Evolutionary conservation across 2,329 filamentous ascomycete species (phyloP).

Genomic region (Dactylonectria estremocensis): DNA sequence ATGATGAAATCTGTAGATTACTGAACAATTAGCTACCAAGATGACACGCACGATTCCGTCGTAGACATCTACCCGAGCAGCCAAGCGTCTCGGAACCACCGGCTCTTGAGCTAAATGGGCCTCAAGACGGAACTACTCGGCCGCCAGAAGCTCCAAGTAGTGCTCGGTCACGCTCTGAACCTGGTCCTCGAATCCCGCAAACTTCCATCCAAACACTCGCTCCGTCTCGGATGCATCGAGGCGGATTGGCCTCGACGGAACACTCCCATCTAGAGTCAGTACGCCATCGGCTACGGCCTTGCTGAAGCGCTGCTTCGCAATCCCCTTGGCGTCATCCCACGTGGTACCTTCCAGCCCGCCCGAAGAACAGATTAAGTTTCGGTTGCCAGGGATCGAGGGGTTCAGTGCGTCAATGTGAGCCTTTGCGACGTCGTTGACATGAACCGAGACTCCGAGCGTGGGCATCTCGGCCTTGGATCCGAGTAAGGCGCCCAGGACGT

Average conservation of each 20-base stretch:
- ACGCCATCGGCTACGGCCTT: slow-evolving; percentile 34
- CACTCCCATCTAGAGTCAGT: slow-evolving; percentile 29
- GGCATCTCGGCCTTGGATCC: slow-evolving; percentile 45
- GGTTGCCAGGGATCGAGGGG: slow-evolving; percentile 49
- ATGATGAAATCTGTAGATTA: neutral
- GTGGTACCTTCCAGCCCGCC: slow-evolving; percentile 46
- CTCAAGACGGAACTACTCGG: neutral
- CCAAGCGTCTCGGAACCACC: neutral
- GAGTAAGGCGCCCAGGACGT: slow-evolving; percentile 53
- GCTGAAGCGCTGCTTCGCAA: slow-evolving; percentile 51
- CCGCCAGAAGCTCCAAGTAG: slow-evolving; percentile 43
- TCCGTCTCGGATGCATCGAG: slow-evolving; percentile 39
- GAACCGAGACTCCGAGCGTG: slow-evolving; percentile 52
- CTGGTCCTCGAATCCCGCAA: slow-evolving; percentile 48
- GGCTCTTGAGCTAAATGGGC: neutral
- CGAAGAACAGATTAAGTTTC: slow-evolving; percentile 27
- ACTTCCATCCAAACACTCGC: slow-evolving; percentile 47
- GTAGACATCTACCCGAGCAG: neutral
- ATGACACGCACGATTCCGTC: neutral
- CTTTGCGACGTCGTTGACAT: slow-evolving; percentile 57
- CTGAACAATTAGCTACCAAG: neutral
- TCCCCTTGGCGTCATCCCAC: slow-evolving; percentile 58
- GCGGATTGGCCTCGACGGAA: slow-evolving; percentile 13
- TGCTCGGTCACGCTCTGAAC: slow-evolving; percentile 47
- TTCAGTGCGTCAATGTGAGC: slow-evolving; percentile 56